These are phyloP conservation scores for Penicillium fuscoglaucum DNA, from an alignment of 2,329 filamentous ascomycete species.

Conservation along the genomic window DNA sequence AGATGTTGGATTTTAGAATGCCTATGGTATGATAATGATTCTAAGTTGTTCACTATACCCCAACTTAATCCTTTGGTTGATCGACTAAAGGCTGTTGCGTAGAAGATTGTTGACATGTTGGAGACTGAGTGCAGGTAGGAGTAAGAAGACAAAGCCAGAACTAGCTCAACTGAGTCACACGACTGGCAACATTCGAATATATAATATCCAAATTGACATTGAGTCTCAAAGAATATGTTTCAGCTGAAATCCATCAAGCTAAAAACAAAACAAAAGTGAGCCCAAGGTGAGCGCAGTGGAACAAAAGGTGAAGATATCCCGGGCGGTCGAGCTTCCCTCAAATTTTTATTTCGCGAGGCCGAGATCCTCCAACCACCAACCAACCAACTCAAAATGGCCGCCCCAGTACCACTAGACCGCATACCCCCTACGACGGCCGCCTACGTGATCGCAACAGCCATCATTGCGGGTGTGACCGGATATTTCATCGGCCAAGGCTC, in stretches of 20 bases:
- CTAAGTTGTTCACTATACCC: background rate
- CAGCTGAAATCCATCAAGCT: background rate
- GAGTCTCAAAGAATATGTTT: background rate
- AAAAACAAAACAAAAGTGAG: background rate
- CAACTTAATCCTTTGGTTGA: background rate
- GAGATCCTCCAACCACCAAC: constrained; percentile 1
- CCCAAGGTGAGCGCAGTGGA: background rate
- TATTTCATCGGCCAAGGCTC: constrained; percentile 69
- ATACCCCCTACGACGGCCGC: constrained; percentile 56
- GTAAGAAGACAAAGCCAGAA: background rate
- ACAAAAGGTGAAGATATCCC: background rate
- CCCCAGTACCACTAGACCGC: constrained; percentile 36
- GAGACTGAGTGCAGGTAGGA: background rate
- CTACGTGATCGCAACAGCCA: constrained; percentile 69
- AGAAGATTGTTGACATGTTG: background rate
- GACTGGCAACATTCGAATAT: background rate
- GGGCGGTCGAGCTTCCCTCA: constrained; percentile 10
- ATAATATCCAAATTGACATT: background rate
- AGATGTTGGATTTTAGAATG: background rate
- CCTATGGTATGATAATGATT: background rate
- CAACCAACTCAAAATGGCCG: constrained; percentile 31
- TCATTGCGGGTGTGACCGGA: constrained; percentile 72
- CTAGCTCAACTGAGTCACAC: background rate
- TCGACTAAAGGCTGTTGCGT: background rate
- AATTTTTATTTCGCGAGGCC: constrained; percentile 1